Base-by-base conservation (phyloP, 108 stramenopile species). In the Parietichytrium sp. region DNA sequence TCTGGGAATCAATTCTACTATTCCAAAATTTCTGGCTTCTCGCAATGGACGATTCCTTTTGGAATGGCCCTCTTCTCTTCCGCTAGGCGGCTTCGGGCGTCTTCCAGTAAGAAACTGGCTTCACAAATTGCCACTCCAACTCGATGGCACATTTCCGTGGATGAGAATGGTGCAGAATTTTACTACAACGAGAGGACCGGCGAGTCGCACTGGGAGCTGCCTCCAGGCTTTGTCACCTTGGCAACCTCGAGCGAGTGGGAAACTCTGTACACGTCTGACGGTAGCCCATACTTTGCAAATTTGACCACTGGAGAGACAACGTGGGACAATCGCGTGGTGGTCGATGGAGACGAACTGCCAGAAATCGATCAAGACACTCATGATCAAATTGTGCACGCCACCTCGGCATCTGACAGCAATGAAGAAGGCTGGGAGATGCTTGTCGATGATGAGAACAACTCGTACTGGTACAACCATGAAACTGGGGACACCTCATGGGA, bases 141-240 rank as follows among this genome's bases (percentile, higher is more conserved):
- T 8, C 61, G 38, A 25, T 72, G 61, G 61, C 45, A 72, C 42
- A 72, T 72, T 72, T 72, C 38, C 61, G 61, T 45, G 42, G 61
- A 72, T 25, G 1, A 72, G 6, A 8, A 72, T 25, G 61, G 61
- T 20, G 12, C 36, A 10, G 61, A 45, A 10, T 72, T 72, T 72
- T 72, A 72, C 42, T 33, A 33, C 33, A 31, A 72, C 20, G 61
- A 33, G 10, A 25, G 45, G 6, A 72, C 61, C 13, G 61, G 61
- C 29, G 61, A 72, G 20, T 72, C 61, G 10, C 38, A 45, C 23
- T 72, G 61, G 61, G 61, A 72, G 61, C 61, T 72, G 10, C 61
- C 61, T 10, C 29, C 61, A 8, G 61, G 61, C 0, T 72, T 72
- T 20, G 42, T 72, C 6, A 72, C 61, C 6, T n/a, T 72, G 20